Evolutionary conservation across 2,329 filamentous ascomycete genomes (phyloP).

Genomic region (Rasamsonia emersonii): DNA sequence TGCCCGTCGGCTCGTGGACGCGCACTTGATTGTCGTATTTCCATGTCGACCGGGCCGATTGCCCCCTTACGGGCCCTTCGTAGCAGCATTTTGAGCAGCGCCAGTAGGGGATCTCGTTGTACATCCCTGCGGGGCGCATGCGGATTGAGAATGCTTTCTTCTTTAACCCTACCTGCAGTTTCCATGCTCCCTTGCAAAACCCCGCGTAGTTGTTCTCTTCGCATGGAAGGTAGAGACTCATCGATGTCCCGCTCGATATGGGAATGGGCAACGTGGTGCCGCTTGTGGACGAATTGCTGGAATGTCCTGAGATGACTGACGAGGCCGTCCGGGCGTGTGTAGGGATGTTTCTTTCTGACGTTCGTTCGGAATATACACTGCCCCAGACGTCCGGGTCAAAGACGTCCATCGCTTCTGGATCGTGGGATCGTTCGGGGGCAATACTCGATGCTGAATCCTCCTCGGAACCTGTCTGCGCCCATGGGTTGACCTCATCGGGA

Average conservation of each 20-base stretch:
- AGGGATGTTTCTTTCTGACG: no score
- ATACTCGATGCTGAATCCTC: no score
- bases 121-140: constrained; percentile 20
- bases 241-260: constrained; percentile 4
- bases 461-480: no score
- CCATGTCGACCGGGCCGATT: constrained; percentile 11
- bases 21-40: constrained; percentile 23
- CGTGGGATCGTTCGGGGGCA: no score
- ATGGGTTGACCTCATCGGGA: no score
- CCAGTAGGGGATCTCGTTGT: constrained; percentile 25
- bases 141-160: constrained; percentile 25
- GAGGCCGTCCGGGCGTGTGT: neutral
- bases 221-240: constrained; percentile 21
- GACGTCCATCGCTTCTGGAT: no score
- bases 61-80: constrained; percentile 24
- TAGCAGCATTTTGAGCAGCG: constrained; percentile 37
- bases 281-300: neutral
- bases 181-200: constrained; percentile 42
- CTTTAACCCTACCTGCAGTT: constrained; percentile 24
- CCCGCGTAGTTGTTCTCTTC: constrained; percentile 27
- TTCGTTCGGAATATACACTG: no score
- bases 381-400: no score
- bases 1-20: constrained; percentile 19
- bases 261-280: constrained; percentile 1
- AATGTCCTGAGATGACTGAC: neutral